Evolutionary conservation across 2,329 filamentous ascomycete genomes (phyloP), one percentile per base, ranked within the genome.

Genomic region (Colletotrichum nymphaeae): DNA sequence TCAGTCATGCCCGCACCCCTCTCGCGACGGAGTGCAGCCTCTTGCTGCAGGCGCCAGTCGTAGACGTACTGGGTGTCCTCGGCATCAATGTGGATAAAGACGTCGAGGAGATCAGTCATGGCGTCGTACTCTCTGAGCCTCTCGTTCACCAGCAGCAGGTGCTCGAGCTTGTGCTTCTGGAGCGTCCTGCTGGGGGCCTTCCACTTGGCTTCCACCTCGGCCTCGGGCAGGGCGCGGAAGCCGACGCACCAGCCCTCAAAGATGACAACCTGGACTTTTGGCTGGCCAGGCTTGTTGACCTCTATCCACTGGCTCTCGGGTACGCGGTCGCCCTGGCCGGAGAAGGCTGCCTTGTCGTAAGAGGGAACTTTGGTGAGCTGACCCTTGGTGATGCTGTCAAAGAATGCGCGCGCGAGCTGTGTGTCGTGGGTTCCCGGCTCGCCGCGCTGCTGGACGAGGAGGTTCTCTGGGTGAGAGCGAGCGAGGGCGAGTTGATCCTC

Each of bases 241-340:
- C 95, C 95, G 14, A 97, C 91, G 81, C 93, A 97, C 95, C 95
- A 98, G 22, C 95, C 95, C 82, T 98, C 95, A 75, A 98, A 92
- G 64, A 98, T 90, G 26, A 98, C 88, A 7, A 96, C 90, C 28
- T 89, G 82, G 28, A 89, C 83, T n/a, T 82, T 85, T 2, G 79
- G 81, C 66, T 89, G 85, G 9, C 87, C 87, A 0, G 82, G 83
- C 58, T 80, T 83, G 76, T 91, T 90, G 72, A 93, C 87, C 16
- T 79, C 79, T 30, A 87, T 83, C 94, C 95, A 97, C 59, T 87
- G 79, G 12, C 83, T 83, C 69, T 88, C 83, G 0, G 92, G 89
- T 1, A 89, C 85, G 63, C 95, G 92, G 83, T 97, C 95, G 26
- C 95, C 95, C 74, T 92, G 89, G 12, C 95, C 95, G 26, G 85